Evolutionary conservation across 2,329 filamentous ascomycete species (phyloP).

Genomic region (Akanthomyces lecanii): DNA sequence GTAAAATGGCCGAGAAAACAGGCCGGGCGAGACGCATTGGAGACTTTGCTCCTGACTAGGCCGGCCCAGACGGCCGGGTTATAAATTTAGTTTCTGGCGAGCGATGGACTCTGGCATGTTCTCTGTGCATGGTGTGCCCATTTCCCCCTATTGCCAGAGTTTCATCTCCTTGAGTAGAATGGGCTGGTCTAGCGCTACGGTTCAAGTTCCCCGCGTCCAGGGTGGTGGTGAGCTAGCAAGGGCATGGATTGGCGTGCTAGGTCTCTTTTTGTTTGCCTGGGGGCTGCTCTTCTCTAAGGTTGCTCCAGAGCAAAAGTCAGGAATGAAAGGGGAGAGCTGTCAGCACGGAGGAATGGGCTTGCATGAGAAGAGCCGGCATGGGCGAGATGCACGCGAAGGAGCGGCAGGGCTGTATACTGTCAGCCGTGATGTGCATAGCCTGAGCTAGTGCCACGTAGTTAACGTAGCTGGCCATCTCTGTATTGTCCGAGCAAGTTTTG

Average conservation of each 20-base stretch:
- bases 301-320: too few relatives aligned
- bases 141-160: slow-evolving; percentile 1
- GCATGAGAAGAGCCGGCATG: background rate
- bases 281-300: too few relatives aligned
- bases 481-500: background rate
- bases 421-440: background rate
- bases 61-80: slow-evolving; percentile 1
- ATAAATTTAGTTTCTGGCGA: background rate
- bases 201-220: slow-evolving; percentile 12
- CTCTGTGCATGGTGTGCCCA: background rate
- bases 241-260: background rate
- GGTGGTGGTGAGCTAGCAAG: slow-evolving; percentile 2
- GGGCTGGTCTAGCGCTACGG: slow-evolving; percentile 11
- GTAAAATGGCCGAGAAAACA: background rate
- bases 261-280: background rate
- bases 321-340: background rate
- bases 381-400: background rate
- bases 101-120: background rate
- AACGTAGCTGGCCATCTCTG: background rate
- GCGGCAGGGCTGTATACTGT: background rate
- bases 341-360: background rate
- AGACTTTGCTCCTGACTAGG: too few relatives aligned
- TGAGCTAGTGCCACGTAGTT: background rate
- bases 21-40: too few relatives aligned
- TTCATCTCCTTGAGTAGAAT: background rate